Evolutionary conservation across 2,329 filamentous ascomycete species (phyloP), one percentile per base, ranked within the genome.

Genomic region (Amylocarpus encephaloides): DNA sequence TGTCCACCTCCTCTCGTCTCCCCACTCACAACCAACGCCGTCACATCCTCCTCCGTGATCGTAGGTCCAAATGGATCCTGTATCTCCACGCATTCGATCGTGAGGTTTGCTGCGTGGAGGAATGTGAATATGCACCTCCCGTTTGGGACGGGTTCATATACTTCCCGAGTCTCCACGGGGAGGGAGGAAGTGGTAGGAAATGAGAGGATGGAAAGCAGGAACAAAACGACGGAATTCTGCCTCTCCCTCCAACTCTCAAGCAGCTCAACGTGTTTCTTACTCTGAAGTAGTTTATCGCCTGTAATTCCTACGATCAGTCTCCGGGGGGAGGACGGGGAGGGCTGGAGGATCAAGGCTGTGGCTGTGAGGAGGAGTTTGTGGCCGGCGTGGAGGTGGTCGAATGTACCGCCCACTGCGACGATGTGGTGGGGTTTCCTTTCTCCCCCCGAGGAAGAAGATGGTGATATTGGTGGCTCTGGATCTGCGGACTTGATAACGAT

Each of bases 361-460:
- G 91, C 91, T n/a, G 91, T 90, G 16, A 98, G 79, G 16, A 98
- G 78, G n/a, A 97, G 76, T 70, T 97, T 98, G 72, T 98, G 93
- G 5, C 93, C 93, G 3, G 88, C 83, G 66, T 98, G 93, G 18
- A 98, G 78, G 68, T 97, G 90, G 67, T 98, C 93, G 69, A 97
- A 98, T 0, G 93, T 98, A 9, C 93, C 93, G 29, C 92, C 93
- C 11, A 97, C 80, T 46, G 85, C 88, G 44, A 94, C 85, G 12
- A 80, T 77, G 52, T 74, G 70, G 66, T 87, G 79, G 18, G 51
- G 39, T 5, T 57, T 48, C n/a, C n/a, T n/a, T n/a, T n/a, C n/a
- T 2, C 60, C 44, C 6, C 54, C 55, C 13, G 46, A 51, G 15
- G 59, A 32, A n/a, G 53, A 50, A 13, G 40, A 12, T 26, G 38